Conservation (phyloP, 2,329 filamentous ascomycete species). For the Penicillium palitans region DNA sequence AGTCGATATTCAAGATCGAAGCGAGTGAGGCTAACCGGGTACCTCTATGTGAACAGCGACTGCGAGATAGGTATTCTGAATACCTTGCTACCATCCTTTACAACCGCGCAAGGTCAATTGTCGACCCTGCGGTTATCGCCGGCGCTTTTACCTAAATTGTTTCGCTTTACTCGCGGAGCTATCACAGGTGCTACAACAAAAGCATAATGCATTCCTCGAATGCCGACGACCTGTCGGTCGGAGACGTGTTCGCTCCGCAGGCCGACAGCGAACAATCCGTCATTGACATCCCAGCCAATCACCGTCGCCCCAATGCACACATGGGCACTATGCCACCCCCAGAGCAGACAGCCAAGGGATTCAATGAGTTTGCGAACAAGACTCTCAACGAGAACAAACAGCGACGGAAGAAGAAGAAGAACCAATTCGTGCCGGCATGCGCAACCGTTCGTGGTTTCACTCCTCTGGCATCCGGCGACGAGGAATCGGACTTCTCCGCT, state of each 20-base stretch:
- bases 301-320: slow-evolving; percentile 27
- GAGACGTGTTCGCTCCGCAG: slow-evolving; percentile 43
- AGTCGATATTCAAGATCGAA: not conserved
- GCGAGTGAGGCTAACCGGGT: slow-evolving; percentile 15
- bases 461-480: slow-evolving; percentile 44
- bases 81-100: slow-evolving; percentile 16
- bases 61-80: slow-evolving; percentile 15
- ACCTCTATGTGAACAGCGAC: slow-evolving; percentile 11
- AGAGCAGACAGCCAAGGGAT: slow-evolving; percentile 17
- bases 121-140: slow-evolving; percentile 9
- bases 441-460: slow-evolving; percentile 49
- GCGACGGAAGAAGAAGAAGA: slow-evolving; percentile 45
- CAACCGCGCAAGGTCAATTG: slow-evolving; percentile 14
- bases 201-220: slow-evolving; percentile 26
- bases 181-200: not conserved
- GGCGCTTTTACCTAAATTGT: slow-evolving; percentile 3
- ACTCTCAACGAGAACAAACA: slow-evolving; percentile 31
- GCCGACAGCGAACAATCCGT: slow-evolving; percentile 33
- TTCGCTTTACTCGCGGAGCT: not conserved
- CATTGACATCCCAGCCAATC: slow-evolving; percentile 26
- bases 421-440: slow-evolving; percentile 31
- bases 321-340: slow-evolving; percentile 30
- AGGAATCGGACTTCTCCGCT: slow-evolving; percentile 48
- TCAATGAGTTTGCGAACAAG: slow-evolving; percentile 32
- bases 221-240: slow-evolving; percentile 39